Conservation (phyloP, 2,329 filamentous ascomycete species). For the Diplocarpon rosae region DNA sequence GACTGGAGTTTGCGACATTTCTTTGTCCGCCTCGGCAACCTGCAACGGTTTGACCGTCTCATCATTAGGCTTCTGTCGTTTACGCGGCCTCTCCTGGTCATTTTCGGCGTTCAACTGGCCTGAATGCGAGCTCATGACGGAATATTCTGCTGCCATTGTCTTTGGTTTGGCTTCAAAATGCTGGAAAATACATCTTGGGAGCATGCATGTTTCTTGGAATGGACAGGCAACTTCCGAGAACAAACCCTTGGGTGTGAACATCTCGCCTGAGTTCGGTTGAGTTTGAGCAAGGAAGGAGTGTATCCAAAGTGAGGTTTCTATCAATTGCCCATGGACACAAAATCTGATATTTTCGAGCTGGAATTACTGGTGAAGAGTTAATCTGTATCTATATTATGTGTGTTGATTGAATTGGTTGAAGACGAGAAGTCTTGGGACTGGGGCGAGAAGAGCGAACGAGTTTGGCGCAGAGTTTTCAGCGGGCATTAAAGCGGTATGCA, state of each 20-base stretch:
- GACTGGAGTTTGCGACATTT: not conserved
- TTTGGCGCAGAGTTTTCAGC: no score
- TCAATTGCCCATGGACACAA: no score
- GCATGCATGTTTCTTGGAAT: conserved; percentile 22
- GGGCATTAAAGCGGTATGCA: no score
- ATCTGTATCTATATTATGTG: no score
- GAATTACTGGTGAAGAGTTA: no score
- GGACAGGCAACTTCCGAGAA: conserved; percentile 26
- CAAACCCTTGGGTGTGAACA: conserved; percentile 26
- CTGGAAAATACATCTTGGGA: conserved; percentile 27
- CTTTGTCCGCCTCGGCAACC: not conserved
- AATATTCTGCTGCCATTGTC: not conserved
- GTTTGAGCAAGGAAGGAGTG: not conserved
- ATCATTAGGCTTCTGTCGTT: conserved; percentile 24
- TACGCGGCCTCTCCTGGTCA: conserved; percentile 27
- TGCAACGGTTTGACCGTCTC: conserved; percentile 2
- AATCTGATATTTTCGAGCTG: no score
- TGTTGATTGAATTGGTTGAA: no score
- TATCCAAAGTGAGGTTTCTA: not conserved
- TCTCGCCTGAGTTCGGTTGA: conserved; percentile 3
- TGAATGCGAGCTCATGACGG: not conserved
- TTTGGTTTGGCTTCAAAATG: conserved; percentile 12
- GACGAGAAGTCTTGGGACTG: no score
- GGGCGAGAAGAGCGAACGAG: no score
- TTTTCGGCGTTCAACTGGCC: not conserved